These are phyloP conservation scores for Alternaria sp. DNA, from an alignment of 2,329 filamentous ascomycete species.

Conservation along the genomic window DNA sequence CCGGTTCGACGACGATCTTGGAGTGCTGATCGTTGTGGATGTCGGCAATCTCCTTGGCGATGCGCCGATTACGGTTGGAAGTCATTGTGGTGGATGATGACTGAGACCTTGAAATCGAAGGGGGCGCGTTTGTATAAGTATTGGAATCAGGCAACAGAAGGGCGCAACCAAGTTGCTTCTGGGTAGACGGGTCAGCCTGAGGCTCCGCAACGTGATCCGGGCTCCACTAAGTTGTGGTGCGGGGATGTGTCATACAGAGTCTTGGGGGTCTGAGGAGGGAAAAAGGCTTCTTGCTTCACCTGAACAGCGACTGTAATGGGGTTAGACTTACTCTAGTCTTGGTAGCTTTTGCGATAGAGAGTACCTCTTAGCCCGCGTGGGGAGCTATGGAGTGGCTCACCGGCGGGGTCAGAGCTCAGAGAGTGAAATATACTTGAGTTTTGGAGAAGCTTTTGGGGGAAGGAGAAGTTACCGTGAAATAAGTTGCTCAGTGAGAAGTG, in stretches of 20 bases:
- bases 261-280: slow-evolving; percentile 17
- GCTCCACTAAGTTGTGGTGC: slow-evolving; percentile 8
- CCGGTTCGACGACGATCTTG: slow-evolving; percentile 74
- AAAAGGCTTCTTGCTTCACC: neutral
- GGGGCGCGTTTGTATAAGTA: slow-evolving; percentile 8
- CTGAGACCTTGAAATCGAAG: neutral
- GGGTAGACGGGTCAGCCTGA: slow-evolving; percentile 19
- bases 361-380: slow-evolving; percentile 25
- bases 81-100: slow-evolving; percentile 54
- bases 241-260: slow-evolving; percentile 15
- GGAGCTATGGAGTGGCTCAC: slow-evolving; percentile 11
- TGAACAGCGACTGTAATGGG: neutral
- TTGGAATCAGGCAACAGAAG: slow-evolving; percentile 12
- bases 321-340: neutral
- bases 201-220: slow-evolving; percentile 8
- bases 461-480: neutral
- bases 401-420: slow-evolving; percentile 16
- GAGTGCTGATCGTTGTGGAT: slow-evolving; percentile 78
- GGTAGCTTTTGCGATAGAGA: slow-evolving; percentile 1
- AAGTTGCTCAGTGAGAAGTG: neutral
- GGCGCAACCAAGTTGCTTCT: slow-evolving; percentile 13
- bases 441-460: neutral
- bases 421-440: neutral
- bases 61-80: slow-evolving; percentile 66
- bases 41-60: slow-evolving; percentile 79